Conservation (phyloP, 2,329 filamentous ascomycete species). For the Erysiphe pulchra region DNA sequence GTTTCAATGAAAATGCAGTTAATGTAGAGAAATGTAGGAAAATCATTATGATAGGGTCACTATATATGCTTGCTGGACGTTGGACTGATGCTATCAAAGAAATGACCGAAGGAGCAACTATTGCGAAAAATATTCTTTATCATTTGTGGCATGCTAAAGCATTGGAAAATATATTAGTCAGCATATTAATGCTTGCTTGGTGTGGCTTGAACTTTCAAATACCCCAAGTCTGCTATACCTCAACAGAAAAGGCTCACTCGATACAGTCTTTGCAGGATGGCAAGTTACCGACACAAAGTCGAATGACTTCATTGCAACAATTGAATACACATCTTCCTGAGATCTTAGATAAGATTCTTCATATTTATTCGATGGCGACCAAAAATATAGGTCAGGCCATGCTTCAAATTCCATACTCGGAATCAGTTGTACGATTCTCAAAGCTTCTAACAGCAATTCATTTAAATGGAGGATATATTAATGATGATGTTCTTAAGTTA, state of each 20-base stretch:
- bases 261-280: constrained; percentile 5
- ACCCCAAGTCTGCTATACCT: constrained; percentile 23
- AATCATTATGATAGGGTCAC: constrained; percentile 53
- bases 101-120: constrained; percentile 52
- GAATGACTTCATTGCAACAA: constrained; percentile 19
- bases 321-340: constrained; percentile 41
- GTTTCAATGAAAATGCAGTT: constrained; percentile 50
- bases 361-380: constrained; percentile 42
- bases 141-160: constrained; percentile 96
- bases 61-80: constrained; percentile 71
- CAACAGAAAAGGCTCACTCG: constrained; percentile 12
- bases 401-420: constrained; percentile 44
- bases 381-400: constrained; percentile 37
- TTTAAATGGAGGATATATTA: constrained; percentile 34
- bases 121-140: constrained; percentile 59
- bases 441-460: constrained; percentile 45
- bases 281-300: constrained; percentile 13
- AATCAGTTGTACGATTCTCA: constrained; percentile 47
- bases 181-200: constrained; percentile 65
- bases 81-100: constrained; percentile 77
- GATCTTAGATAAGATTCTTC: constrained; percentile 46
- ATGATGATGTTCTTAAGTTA: constrained; percentile 32
- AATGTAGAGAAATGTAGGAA: constrained; percentile 60
- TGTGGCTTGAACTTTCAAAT: constrained; percentile 60
- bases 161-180: constrained; percentile 63